A percentile compares a stretch with the other conserved stretches of the same genome.
phyloP scores from a whole-genome alignment of 2,329 filamentous ascomycete species.

The Xylaria sp. region DNA sequence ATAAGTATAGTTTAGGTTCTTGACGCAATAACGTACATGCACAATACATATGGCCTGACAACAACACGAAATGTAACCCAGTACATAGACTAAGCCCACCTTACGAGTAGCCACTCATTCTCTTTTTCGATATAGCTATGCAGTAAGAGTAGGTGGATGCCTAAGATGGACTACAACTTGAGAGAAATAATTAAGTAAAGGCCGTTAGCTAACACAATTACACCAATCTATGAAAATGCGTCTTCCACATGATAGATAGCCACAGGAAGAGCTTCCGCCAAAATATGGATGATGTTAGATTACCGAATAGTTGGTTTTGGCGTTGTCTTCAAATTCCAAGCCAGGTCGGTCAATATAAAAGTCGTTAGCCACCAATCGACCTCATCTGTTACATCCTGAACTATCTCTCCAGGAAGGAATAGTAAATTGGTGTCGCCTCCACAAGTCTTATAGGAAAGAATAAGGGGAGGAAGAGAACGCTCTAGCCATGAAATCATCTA shows the following conservation, averaged over 20 bases:
- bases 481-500: not conserved
- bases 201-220: no score
- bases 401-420: not conserved
- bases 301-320: not conserved
- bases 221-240: no score
- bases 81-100: not conserved
- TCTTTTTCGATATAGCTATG: not conserved
- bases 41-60: no score
- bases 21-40: no score
- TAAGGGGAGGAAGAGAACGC: not conserved
- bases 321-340: not conserved
- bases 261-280: not conserved
- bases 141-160: not conserved
- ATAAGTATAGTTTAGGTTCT: no score
- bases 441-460: not conserved
- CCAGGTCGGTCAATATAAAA: not conserved
- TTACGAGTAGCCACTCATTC: not conserved
- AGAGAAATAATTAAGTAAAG: not conserved
- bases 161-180: not conserved
- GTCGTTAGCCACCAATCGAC: not conserved
- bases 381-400: not conserved
- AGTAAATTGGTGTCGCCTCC: not conserved
- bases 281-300: not conserved
- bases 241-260: no score
- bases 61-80: not conserved